Percentiles rank a stretch among this genome's conserved stretches.
Conservation (phyloP, 768 basidiomycete species). For the Amanita molliuscula region DNA sequence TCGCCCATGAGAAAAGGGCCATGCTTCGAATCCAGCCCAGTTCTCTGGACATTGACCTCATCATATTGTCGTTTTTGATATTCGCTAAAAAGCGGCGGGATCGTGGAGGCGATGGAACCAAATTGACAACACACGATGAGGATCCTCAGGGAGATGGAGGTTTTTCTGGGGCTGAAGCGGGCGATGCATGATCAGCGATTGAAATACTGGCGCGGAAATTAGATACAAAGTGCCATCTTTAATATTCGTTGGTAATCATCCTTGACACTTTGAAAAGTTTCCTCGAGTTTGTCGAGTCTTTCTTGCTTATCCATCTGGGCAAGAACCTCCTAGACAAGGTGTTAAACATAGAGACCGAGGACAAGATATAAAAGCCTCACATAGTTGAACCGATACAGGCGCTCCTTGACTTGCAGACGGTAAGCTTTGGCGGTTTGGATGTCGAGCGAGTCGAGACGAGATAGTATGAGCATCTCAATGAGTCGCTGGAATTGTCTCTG, state of each 20-base stretch:
- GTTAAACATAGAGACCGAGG: neutral
- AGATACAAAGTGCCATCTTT: slow-evolving; percentile 1
- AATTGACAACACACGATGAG: slow-evolving; percentile 19
- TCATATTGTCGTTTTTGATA: slow-evolving; percentile 44
- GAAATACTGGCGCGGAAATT: slow-evolving; percentile 29
- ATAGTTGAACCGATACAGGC: slow-evolving; percentile 91
- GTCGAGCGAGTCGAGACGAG: slow-evolving; percentile 58
- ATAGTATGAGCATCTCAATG: slow-evolving; percentile 81
- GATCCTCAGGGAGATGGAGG: slow-evolving; percentile 30
- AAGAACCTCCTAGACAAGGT: slow-evolving; percentile 61
- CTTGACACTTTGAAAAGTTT: slow-evolving; percentile 81
- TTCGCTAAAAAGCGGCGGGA: slow-evolving; percentile 45
- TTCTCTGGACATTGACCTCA: slow-evolving; percentile 38
- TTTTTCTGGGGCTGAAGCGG: slow-evolving; percentile 17
- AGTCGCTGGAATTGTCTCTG: slow-evolving; percentile 92
- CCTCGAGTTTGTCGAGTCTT: slow-evolving; percentile 79
- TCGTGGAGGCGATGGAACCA: slow-evolving; percentile 20
- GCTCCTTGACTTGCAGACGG: slow-evolving; percentile 88
- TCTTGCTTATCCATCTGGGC: slow-evolving; percentile 83
- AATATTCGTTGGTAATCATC: slow-evolving; percentile 83
- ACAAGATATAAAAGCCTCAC: slow-evolving; percentile 33
- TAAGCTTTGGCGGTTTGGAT: slow-evolving; percentile 48
- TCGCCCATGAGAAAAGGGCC: slow-evolving; percentile 36
- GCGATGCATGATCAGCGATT: slow-evolving; percentile 7
- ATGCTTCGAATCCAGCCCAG: slow-evolving; percentile 37